Conservation (phyloP, 2,329 filamentous ascomycete species). For the Aspergillus hortae region DNA sequence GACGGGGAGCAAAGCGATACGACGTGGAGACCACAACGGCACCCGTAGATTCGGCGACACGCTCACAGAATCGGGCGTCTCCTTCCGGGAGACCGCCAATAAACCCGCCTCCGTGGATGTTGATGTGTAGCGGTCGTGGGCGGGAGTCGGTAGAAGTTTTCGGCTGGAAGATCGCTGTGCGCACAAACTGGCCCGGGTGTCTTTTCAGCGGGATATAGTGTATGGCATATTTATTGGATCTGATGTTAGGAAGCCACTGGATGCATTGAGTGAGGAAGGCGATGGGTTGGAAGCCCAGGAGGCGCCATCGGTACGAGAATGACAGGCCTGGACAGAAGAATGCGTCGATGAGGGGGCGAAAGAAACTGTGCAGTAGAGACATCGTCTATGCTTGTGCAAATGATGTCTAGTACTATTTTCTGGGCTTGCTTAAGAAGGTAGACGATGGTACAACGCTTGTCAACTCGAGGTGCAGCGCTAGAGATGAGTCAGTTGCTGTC, state of each 20-base stretch:
- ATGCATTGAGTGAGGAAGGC: conserved; percentile 37
- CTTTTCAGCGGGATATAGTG: conserved; percentile 9
- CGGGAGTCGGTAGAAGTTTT: background rate
- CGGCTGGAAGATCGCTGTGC: conserved; percentile 8
- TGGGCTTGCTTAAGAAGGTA: too few relatives aligned
- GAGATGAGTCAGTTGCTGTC: too few relatives aligned
- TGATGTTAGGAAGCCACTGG: conserved; percentile 19
- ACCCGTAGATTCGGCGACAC: conserved; percentile 38
- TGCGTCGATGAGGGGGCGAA: conserved; percentile 22
- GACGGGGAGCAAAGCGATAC: conserved; percentile 42
- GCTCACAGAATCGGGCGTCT: conserved; percentile 10
- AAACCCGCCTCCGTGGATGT: conserved; percentile 14
- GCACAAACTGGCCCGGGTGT: conserved; percentile 4
- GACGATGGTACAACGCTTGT: background rate
- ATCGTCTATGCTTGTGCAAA: background rate
- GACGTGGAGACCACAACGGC: conserved; percentile 38
- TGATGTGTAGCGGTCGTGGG: conserved; percentile 8
- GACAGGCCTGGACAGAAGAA: conserved; percentile 37
- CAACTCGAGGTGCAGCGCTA: background rate
- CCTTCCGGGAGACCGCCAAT: conserved; percentile 12
- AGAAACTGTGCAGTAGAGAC: conserved; percentile 1
- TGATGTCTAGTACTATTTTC: too few relatives aligned
- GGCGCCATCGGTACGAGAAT: conserved; percentile 41
- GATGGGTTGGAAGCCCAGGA: conserved; percentile 44
- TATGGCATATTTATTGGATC: conserved; percentile 3